These are phyloP conservation scores for Zymoseptoria passerinii DNA, from an alignment of 2,329 filamentous ascomycete genomes.

Conservation along the genomic window DNA sequence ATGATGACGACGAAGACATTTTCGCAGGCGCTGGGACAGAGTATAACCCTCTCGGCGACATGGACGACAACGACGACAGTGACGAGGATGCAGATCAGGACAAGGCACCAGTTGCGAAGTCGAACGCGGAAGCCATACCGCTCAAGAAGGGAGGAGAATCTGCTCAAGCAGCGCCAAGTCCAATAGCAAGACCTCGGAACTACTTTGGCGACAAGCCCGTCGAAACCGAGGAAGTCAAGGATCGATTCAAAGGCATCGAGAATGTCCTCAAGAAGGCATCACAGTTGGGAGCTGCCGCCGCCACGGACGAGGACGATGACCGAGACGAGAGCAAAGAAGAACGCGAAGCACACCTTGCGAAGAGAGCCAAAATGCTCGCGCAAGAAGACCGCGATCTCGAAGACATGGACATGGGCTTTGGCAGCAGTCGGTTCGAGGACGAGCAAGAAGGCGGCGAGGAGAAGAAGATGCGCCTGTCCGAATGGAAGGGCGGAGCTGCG, in stretches of 20 bases:
- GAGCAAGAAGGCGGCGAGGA: slow-evolving; percentile 58
- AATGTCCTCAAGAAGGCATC: slow-evolving; percentile 62
- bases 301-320: slow-evolving; percentile 37
- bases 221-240: slow-evolving; percentile 9
- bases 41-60: slow-evolving; percentile 51
- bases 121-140: slow-evolving; percentile 1
- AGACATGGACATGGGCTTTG: slow-evolving; percentile 92
- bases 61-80: slow-evolving; percentile 37
- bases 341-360: slow-evolving; percentile 59
- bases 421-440: slow-evolving; percentile 76
- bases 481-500: slow-evolving; percentile 50
- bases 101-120: not conserved
- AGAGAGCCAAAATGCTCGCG: slow-evolving; percentile 57
- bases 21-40: slow-evolving; percentile 52
- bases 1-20: slow-evolving; percentile 54
- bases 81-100: slow-evolving; percentile 30
- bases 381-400: slow-evolving; percentile 70
- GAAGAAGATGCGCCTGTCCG: slow-evolving; percentile 56
- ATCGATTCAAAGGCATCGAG: slow-evolving; percentile 26
- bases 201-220: slow-evolving; percentile 30
- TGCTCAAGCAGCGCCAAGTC: not conserved
- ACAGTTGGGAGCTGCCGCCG: slow-evolving; percentile 40
- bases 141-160: not conserved
- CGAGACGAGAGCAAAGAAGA: slow-evolving; percentile 37
- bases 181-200: slow-evolving; percentile 21